Percentiles rank a stretch among this genome's conserved stretches.
These are phyloP conservation scores for Francoa sonchifolia DNA, from an alignment of 441 rosid genomes.

Conservation along the genomic window DNA sequence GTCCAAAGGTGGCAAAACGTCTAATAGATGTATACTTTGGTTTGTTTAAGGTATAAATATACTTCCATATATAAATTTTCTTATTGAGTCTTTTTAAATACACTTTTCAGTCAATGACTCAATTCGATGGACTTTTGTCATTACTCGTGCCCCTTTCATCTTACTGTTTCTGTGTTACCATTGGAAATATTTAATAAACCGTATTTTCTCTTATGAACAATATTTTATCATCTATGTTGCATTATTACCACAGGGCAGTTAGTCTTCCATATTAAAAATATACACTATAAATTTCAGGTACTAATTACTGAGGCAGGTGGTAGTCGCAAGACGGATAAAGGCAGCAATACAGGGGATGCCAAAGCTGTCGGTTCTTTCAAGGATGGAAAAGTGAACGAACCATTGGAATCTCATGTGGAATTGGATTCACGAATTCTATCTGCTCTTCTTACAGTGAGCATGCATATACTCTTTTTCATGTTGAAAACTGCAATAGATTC, in stretches of 20 bases:
- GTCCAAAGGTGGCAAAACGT: conserved; percentile 80
- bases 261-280: too few relatives aligned
- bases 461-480: background rate
- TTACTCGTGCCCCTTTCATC: background rate
- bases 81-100: background rate
- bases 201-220: too few relatives aligned
- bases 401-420: conserved; percentile 60
- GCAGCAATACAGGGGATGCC: conserved; percentile 18
- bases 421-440: conserved; percentile 90
- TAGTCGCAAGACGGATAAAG: conserved; percentile 24
- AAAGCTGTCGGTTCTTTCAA: conserved; percentile 16
- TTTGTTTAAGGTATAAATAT: conserved; percentile 59
- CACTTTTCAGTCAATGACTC: too few relatives aligned
- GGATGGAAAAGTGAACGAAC: conserved; percentile 25
- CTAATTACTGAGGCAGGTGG: conserved; percentile 47
- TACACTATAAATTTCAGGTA: conserved; percentile 34
- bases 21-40: conserved; percentile 91
- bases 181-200: background rate
- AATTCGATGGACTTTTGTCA: background rate
- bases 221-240: too few relatives aligned
- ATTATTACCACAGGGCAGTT: background rate
- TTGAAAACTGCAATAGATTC: background rate
- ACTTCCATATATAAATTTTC: background rate
- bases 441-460: conserved; percentile 70
- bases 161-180: too few relatives aligned